These are phyloP conservation scores for Conticribra guillardii DNA, from an alignment of 108 stramenopile species.

Conservation along the genomic window DNA sequence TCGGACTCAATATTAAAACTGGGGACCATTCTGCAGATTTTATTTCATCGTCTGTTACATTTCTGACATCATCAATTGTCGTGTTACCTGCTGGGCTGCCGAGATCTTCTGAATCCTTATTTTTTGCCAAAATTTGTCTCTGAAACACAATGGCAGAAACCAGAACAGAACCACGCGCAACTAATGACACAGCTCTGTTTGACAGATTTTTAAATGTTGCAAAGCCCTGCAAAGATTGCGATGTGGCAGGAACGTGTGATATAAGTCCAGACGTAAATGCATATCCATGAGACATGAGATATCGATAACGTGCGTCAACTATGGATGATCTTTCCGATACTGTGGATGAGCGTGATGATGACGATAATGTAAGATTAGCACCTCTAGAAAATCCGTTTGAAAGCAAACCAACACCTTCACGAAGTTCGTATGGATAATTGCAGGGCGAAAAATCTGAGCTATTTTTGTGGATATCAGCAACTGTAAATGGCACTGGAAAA, in stretches of 20 bases:
- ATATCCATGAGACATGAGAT: constrained; percentile 54
- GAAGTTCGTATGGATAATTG: constrained; percentile 43
- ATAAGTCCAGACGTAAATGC: constrained; percentile 69
- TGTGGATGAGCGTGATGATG: constrained; percentile 5
- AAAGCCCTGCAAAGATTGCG: constrained; percentile 56
- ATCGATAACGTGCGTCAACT: constrained; percentile 38
- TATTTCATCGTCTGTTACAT: not conserved
- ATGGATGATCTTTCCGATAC: constrained; percentile 25
- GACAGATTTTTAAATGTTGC: constrained; percentile 45
- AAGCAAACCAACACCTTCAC: constrained; percentile 48
- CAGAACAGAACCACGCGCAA: constrained; percentile 55
- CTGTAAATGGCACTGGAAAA: constrained; percentile 47
- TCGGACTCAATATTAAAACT: constrained; percentile 53
- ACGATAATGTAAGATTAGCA: constrained; percentile 1
- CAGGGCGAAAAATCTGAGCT: too few species aligned
- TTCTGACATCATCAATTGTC: not conserved
- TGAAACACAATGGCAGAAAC: constrained; percentile 59
- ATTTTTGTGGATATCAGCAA: too few species aligned
- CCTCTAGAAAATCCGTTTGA: too few species aligned
- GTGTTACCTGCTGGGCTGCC: not conserved
- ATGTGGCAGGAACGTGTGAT: constrained; percentile 58
- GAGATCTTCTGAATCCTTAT: constrained; percentile 1
- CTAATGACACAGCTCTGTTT: constrained; percentile 58
- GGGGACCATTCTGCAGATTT: constrained; percentile 44
- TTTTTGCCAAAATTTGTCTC: constrained; percentile 14